Percentiles rank a stretch among this genome's conserved stretches.
phyloP scores from a whole-genome alignment of 441 rosid species.

The Croton setiger region DNA sequence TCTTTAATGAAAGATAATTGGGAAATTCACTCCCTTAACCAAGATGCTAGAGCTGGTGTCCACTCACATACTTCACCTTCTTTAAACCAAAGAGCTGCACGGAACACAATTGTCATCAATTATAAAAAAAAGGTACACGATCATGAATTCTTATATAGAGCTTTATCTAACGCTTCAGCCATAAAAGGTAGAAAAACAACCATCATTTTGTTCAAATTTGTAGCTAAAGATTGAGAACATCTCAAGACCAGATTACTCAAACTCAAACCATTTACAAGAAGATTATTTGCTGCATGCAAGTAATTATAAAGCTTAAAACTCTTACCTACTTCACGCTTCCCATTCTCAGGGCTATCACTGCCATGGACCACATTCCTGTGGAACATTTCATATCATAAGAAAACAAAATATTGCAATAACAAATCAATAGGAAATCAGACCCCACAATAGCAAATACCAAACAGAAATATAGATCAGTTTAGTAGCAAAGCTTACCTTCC shows the following conservation, averaged over 20 bases:
- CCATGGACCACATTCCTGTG: slow-evolving; percentile 92
- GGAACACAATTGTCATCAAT: slow-evolving; percentile 16
- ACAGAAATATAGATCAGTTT: background rate
- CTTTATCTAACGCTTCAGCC: background rate
- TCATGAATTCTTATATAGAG: no score
- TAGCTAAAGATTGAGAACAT: background rate
- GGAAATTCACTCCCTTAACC: slow-evolving; percentile 54
- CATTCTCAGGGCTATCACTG: slow-evolving; percentile 95
- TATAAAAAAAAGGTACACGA: slow-evolving; percentile 4
- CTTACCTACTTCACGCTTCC: slow-evolving; percentile 85
- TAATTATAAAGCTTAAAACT: background rate
- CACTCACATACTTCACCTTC: slow-evolving; percentile 84
- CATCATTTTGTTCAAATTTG: background rate
- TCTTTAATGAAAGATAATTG: background rate
- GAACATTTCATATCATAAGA: slow-evolving; percentile 22
- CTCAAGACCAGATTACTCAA: background rate
- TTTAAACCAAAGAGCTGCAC: slow-evolving; percentile 78
- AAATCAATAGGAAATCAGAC: no score
- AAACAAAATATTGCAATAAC: background rate
- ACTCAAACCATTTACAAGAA: background rate
- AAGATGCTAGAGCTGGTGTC: slow-evolving; percentile 70
- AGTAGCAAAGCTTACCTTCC: slow-evolving; percentile 62
- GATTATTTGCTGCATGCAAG: background rate
- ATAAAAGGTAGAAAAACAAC: background rate
- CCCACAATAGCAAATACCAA: background rate